phyloP scores from a whole-genome alignment of 495 filamentous ascomycete genomes.

The Pyronema omphalodes region DNA sequence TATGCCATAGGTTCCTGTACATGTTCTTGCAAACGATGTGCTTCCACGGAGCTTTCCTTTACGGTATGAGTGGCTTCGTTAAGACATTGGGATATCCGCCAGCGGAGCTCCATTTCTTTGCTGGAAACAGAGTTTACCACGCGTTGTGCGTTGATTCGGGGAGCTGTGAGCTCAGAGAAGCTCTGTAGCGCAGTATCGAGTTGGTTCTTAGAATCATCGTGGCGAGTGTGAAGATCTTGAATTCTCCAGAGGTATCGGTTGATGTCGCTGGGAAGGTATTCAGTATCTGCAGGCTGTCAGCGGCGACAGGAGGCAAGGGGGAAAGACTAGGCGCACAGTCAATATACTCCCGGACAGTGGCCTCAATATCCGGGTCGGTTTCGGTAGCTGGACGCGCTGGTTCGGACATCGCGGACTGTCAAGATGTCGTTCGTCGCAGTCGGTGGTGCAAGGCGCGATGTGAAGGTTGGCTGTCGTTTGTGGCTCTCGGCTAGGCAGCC shows the following conservation, averaged over 20 bases:
- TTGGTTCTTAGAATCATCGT: conserved; percentile 41
- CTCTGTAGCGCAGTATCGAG: conserved; percentile 54
- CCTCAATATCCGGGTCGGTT: conserved; percentile 77
- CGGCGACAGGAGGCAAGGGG: neutral
- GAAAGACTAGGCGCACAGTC: conserved; percentile 37
- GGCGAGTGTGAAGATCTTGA: conserved; percentile 57
- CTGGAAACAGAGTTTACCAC: conserved; percentile 11
- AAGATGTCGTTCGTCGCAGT: too few relatives aligned
- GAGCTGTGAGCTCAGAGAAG: conserved; percentile 52
- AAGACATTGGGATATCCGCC: conserved; percentile 54
- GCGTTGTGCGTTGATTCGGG: conserved; percentile 32
- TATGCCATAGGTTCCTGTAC: conserved; percentile 3
- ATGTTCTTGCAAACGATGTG: conserved; percentile 56
- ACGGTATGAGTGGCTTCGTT: conserved; percentile 57
- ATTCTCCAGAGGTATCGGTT: conserved; percentile 79
- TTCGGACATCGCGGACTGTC: too few relatives aligned
- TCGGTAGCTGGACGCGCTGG: too few relatives aligned
- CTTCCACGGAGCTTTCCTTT: conserved; percentile 63
- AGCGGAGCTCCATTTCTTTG: conserved; percentile 39
- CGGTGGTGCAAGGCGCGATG: neutral
- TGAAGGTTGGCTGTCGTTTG: neutral
- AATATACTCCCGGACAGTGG: conserved; percentile 84
- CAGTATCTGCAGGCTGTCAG: conserved; percentile 37
- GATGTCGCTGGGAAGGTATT: conserved; percentile 88
- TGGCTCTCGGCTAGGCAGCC: neutral